A percentile compares a stretch with the other conserved stretches of the same genome.
These are phyloP conservation scores for Aspergillus carlsbadensis DNA, from an alignment of 495 filamentous ascomycete species.

Conservation along the genomic window DNA sequence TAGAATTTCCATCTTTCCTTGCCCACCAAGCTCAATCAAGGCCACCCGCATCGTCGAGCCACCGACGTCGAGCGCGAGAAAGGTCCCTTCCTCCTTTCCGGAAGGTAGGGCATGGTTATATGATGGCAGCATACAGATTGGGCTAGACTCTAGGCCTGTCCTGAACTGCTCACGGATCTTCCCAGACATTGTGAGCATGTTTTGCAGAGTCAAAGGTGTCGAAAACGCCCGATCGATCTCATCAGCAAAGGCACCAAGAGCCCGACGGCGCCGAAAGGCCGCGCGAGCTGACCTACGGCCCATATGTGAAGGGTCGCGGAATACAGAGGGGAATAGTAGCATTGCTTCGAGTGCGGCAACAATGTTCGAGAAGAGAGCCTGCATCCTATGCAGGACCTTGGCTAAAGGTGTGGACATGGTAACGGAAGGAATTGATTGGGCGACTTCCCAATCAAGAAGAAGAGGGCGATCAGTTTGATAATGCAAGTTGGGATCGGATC, in stretches of 20 bases:
- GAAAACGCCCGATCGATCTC: conserved; percentile 52
- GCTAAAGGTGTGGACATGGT: conserved; percentile 42
- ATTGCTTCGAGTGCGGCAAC: conserved; percentile 50
- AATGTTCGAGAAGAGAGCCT: conserved; percentile 55
- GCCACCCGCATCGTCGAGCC: conserved; percentile 67
- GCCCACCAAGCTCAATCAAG: conserved; percentile 56
- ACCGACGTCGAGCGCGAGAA: conserved; percentile 64
- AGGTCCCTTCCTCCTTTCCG: conserved; percentile 59
- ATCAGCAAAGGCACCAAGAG: conserved; percentile 50
- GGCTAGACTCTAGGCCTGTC: conserved; percentile 51
- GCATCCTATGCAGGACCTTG: conserved; percentile 49
- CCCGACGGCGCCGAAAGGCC: conserved; percentile 42
- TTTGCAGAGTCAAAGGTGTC: conserved; percentile 37
- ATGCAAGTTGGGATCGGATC: neutral
- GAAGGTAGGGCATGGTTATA: conserved; percentile 62
- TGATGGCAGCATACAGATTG: conserved; percentile 65
- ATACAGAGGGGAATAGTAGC: conserved; percentile 51
- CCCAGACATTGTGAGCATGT: conserved; percentile 54
- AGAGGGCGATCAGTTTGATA: neutral
- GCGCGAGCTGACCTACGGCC: conserved; percentile 36
- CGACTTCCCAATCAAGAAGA: neutral
- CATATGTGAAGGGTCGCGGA: conserved; percentile 38
- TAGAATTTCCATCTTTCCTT: conserved; percentile 51
- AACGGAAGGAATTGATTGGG: neutral
- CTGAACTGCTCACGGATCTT: conserved; percentile 59